Percentiles rank a stretch among this genome's conserved stretches.
These are phyloP conservation scores for Quercus berberidifolia DNA, from an alignment of 306 rosid species.

Conservation along the genomic window DNA sequence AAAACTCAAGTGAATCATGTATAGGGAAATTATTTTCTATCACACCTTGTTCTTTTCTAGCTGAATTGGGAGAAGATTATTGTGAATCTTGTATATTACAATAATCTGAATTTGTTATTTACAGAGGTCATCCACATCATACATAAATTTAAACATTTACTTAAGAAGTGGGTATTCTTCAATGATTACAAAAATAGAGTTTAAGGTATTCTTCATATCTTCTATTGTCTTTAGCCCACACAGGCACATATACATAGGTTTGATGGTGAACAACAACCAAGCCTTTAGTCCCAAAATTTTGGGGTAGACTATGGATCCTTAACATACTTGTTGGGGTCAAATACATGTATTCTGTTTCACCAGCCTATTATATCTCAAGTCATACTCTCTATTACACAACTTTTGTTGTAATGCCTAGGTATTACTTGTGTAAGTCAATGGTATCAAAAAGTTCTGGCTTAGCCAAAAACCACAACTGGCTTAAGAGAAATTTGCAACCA, in stretches of 20 bases:
- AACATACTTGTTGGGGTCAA: no score
- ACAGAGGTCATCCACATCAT: no score
- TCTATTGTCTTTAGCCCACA: background rate
- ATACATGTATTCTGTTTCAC: no score
- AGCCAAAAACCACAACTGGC: no score
- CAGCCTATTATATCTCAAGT: no score
- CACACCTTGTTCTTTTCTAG: background rate
- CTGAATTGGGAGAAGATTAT: background rate
- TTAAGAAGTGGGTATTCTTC: background rate
- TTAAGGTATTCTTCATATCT: background rate
- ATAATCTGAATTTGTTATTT: background rate
- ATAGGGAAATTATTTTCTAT: background rate
- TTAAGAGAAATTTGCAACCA: no score
- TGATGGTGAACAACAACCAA: background rate
- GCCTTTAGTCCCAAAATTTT: no score
- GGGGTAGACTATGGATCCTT: no score
- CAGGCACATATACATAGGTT: background rate
- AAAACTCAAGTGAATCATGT: background rate
- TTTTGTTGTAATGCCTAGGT: no score
- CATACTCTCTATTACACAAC: no score
- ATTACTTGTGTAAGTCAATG: no score
- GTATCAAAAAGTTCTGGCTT: no score
- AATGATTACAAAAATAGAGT: background rate
- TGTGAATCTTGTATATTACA: background rate
- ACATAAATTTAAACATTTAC: background rate